phyloP scores from a whole-genome alignment of 352 stramenopile genomes.

The Globisporangium alternatum region DNA sequence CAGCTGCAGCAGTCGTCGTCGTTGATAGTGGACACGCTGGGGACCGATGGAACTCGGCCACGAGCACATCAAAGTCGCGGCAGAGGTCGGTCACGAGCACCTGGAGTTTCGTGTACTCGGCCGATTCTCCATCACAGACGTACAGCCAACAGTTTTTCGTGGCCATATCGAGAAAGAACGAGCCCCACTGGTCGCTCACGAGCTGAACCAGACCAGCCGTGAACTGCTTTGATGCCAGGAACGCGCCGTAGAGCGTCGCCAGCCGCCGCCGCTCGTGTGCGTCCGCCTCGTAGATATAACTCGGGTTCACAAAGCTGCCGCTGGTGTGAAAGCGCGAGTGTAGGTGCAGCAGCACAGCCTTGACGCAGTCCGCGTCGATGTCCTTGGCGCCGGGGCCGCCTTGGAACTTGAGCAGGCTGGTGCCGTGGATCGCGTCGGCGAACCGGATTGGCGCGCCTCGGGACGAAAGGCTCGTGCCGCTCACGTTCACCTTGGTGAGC shows the following conservation, averaged over 20 bases:
- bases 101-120: neutral
- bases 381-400: neutral
- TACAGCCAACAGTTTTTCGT: constrained; percentile 2
- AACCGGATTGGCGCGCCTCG: neutral
- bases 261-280: neutral
- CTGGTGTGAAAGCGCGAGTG: constrained; percentile 1
- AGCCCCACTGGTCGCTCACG: constrained; percentile 1
- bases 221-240: neutral
- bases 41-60: neutral
- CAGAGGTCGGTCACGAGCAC: neutral
- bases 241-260: neutral
- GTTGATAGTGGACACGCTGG: neutral
- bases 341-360: neutral
- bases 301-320: neutral
- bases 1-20: neutral
- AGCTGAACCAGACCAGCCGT: neutral
- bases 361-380: constrained; percentile 1
- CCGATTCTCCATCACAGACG: neutral
- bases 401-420: neutral
- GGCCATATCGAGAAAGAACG: neutral
- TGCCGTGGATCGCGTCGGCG: neutral
- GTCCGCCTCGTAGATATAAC: neutral
- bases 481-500: neutral
- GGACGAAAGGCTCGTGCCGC: neutral
- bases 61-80: neutral